phyloP scores from a whole-genome alignment of 2,329 filamentous ascomycete species.

The Fusarium sp. region DNA sequence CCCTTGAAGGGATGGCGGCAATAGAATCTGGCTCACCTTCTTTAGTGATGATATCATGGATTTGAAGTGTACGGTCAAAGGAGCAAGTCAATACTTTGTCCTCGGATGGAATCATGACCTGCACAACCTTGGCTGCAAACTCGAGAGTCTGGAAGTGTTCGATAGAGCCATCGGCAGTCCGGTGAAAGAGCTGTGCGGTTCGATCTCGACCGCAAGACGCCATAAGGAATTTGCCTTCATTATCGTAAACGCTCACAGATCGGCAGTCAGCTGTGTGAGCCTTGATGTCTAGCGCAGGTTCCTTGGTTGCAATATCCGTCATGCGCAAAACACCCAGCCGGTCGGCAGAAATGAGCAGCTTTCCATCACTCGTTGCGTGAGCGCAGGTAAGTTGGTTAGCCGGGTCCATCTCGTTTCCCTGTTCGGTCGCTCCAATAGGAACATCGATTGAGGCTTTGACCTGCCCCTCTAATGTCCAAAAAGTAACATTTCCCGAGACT shows the following conservation, averaged over 20 bases:
- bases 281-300: slow-evolving; percentile 75
- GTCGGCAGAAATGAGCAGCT: slow-evolving; percentile 82
- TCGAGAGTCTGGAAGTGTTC: slow-evolving; percentile 92
- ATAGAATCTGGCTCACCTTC: slow-evolving; percentile 70
- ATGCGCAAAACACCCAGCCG: slow-evolving; percentile 83
- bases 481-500: slow-evolving; percentile 77
- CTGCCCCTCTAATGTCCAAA: slow-evolving; percentile 81
- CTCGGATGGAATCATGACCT: slow-evolving; percentile 76
- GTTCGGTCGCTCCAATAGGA: slow-evolving; percentile 70
- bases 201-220: slow-evolving; percentile 89
- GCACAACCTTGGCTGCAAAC: slow-evolving; percentile 85
- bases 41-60: slow-evolving; percentile 79
- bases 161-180: slow-evolving; percentile 65
- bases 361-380: slow-evolving; percentile 67
- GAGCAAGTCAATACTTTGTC: slow-evolving; percentile 86
- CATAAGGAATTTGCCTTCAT: slow-evolving; percentile 69
- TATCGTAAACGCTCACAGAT: slow-evolving; percentile 77
- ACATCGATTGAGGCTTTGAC: slow-evolving; percentile 72
- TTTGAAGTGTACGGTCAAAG: slow-evolving; percentile 84
- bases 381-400: slow-evolving; percentile 69
- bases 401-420: slow-evolving; percentile 60
- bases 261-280: slow-evolving; percentile 89
- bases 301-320: slow-evolving; percentile 68
- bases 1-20: slow-evolving; percentile 79
- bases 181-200: slow-evolving; percentile 88